A percentile compares a stretch with the other conserved stretches of the same genome.
Conservation (phyloP, 2,329 filamentous ascomycete genomes). For the Emmonsiellopsis sp. region DNA sequence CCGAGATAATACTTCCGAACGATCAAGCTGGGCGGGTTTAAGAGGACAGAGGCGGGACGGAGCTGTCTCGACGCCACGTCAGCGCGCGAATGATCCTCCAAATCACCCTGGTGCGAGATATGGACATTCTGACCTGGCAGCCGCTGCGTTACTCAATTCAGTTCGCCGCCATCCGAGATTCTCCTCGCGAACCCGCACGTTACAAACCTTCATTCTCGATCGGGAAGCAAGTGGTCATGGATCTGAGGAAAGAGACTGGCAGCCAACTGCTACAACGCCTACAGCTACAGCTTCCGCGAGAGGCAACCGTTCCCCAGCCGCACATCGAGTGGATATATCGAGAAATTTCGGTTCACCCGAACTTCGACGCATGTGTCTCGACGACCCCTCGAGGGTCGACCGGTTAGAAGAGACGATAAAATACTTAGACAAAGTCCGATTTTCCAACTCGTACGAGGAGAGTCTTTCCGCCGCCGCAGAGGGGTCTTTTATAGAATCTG, state of each 20-base stretch:
- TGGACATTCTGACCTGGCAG: slow-evolving; percentile 19
- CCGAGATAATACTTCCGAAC: too few relatives aligned
- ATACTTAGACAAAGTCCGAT: slow-evolving; percentile 52
- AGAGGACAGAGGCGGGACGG: slow-evolving; percentile 21
- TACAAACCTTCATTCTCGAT: slow-evolving; percentile 33
- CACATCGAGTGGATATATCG: slow-evolving; percentile 17
- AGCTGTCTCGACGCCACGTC: slow-evolving; percentile 14
- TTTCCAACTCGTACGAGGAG: slow-evolving; percentile 45
- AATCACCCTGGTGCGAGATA: slow-evolving; percentile 8
- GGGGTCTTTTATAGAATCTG: slow-evolving; percentile 44
- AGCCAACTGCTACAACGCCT: not conserved
- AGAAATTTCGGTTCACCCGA: slow-evolving; percentile 18
- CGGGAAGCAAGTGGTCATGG: slow-evolving; percentile 20
- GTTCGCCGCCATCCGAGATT: slow-evolving; percentile 31
- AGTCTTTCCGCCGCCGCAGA: slow-evolving; percentile 45
- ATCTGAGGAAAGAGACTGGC: slow-evolving; percentile 11
- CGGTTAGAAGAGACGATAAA: slow-evolving; percentile 50
- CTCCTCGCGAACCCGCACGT: slow-evolving; percentile 26
- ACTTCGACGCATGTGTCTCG: slow-evolving; percentile 27
- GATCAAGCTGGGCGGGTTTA: slow-evolving; percentile 14
- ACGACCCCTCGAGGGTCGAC: slow-evolving; percentile 22
- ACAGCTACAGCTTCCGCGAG: not conserved
- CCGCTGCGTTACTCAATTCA: slow-evolving; percentile 32
- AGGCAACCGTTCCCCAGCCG: not conserved
- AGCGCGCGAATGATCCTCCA: slow-evolving; percentile 14